Evolutionary conservation across 352 stramenopile species (phyloP).

Genomic region (Thalassiosira delicatula): DNA sequence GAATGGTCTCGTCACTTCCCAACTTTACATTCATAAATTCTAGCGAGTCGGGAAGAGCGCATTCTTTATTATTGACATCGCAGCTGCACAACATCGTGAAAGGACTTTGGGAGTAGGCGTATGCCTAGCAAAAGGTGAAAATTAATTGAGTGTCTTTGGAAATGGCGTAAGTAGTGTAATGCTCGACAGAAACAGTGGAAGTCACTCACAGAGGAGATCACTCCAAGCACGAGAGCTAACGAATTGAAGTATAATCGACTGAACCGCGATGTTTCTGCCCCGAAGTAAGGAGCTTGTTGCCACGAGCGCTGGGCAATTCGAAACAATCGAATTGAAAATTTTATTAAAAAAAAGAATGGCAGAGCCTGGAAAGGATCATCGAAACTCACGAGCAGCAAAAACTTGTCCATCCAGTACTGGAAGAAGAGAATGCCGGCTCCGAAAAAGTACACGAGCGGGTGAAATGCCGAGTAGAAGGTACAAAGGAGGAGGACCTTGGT

Average conservation of each 20-base stretch:
- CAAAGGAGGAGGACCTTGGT: constrained; percentile 78
- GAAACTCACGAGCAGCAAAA: constrained; percentile 64
- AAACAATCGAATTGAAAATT: constrained; percentile 6
- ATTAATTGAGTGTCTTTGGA: no score
- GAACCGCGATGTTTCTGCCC: constrained; percentile 65
- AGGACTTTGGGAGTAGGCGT: constrained; percentile 58
- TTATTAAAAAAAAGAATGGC: not conserved
- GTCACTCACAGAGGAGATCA: no score
- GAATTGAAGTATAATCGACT: constrained; percentile 60
- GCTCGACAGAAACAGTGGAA: no score
- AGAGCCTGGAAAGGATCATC: not conserved
- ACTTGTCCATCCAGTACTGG: constrained; percentile 74
- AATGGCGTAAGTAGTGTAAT: no score
- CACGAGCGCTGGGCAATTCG: constrained; percentile 54
- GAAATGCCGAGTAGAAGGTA: constrained; percentile 77
- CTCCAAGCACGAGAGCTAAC: no score
- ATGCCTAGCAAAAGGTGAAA: constrained; percentile 57
- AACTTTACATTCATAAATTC: constrained; percentile 37
- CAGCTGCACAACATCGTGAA: constrained; percentile 46
- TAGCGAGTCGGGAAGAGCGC: not conserved
- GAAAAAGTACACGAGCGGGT: constrained; percentile 75
- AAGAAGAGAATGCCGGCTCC: constrained; percentile 66
- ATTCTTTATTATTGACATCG: constrained; percentile 5
- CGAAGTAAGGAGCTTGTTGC: constrained; percentile 62
- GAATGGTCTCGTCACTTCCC: constrained; percentile 13